Evolutionary conservation across 139 green algal genomes (phyloP).

Genomic region (Asterochloris erici): DNA sequence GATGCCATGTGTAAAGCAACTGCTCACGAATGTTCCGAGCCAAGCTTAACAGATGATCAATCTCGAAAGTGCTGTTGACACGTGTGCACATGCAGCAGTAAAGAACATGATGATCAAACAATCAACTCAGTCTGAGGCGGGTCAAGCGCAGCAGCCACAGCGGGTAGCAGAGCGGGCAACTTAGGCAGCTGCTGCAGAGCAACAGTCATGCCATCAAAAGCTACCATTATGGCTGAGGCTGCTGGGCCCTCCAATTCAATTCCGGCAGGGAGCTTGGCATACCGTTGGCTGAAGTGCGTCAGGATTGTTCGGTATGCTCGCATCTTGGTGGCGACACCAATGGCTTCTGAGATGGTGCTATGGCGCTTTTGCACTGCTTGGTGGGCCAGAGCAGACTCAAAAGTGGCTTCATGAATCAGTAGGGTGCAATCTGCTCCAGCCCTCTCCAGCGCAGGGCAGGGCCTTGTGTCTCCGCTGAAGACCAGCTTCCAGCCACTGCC

Average conservation of each 20-base stretch:
- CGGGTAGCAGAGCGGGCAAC: conserved; percentile 11
- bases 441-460: conserved; percentile 21
- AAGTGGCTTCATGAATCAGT: conserved; percentile 69
- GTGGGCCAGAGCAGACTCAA: conserved; percentile 37
- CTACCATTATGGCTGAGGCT: conserved; percentile 20
- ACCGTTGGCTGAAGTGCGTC: conserved; percentile 69
- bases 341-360: conserved; percentile 70
- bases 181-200: conserved; percentile 34
- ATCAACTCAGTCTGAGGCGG: neutral
- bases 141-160: neutral
- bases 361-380: conserved; percentile 68
- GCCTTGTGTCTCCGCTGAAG: conserved; percentile 69
- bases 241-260: conserved; percentile 8
- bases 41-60: neutral
- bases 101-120: neutral
- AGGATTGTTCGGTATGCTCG: conserved; percentile 54
- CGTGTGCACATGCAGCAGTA: neutral
- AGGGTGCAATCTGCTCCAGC: conserved; percentile 33
- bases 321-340: conserved; percentile 42
- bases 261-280: conserved; percentile 46
- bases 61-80: neutral
- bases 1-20: neutral
- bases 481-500: conserved; percentile 70
- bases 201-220: conserved; percentile 62
- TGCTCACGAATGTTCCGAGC: neutral